phyloP scores from a whole-genome alignment of 331 rosid genomes.

The Acacia concinna region DNA sequence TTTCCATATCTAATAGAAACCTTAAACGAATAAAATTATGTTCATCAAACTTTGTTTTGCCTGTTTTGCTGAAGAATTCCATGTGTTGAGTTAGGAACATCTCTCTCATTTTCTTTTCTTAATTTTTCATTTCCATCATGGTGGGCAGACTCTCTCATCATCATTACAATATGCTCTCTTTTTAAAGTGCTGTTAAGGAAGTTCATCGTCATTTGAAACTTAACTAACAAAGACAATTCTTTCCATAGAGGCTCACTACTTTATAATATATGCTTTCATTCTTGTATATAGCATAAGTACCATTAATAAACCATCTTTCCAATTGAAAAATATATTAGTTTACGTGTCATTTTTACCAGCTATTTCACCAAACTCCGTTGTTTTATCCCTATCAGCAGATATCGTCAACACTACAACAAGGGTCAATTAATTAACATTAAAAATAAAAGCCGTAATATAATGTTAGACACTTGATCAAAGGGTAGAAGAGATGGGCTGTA shows the following conservation, averaged over 20 bases:
- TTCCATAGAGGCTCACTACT: background rate
- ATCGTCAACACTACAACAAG: constrained; percentile 34
- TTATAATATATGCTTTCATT: background rate
- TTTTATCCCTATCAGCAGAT: constrained; percentile 26
- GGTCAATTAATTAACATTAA: background rate
- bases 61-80: background rate
- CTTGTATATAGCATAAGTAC: constrained; percentile 16
- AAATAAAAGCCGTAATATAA: background rate
- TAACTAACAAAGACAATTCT: constrained; percentile 32
- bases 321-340: constrained; percentile 35
- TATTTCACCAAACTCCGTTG: constrained; percentile 41
- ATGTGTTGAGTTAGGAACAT: background rate
- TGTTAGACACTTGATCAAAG: background rate
- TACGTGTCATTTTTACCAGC: constrained; percentile 40
- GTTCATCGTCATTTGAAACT: constrained; percentile 40
- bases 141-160: constrained; percentile 38
- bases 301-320: constrained; percentile 20
- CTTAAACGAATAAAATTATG: background rate
- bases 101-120: background rate
- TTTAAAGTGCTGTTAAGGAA: constrained; percentile 19
- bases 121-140: constrained; percentile 1
- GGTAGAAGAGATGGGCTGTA: constrained; percentile 17
- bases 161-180: constrained; percentile 10
- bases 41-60: background rate
- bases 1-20: background rate